Percentiles rank a stretch among this genome's conserved stretches.
Conservation (phyloP, 1,284 basidiomycete species). For the Earliella scabrosa region DNA sequence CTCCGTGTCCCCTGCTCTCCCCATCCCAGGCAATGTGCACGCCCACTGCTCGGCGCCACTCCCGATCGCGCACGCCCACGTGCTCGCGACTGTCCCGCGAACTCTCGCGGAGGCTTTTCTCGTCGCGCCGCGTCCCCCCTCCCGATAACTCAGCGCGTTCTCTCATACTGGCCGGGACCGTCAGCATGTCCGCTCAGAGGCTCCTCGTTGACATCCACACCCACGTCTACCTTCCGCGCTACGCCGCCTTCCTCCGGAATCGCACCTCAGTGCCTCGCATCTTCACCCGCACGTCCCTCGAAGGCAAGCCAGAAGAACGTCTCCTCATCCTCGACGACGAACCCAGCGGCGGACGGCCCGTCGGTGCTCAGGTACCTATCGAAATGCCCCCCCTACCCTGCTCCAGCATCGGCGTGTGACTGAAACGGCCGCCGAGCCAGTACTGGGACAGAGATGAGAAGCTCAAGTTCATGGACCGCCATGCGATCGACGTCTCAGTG, state of each 20-base stretch:
- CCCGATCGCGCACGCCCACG: slow-evolving; percentile 10
- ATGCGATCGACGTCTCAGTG: slow-evolving; percentile 73
- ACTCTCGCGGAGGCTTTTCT: slow-evolving; percentile 5
- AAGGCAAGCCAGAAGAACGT: slow-evolving; percentile 60
- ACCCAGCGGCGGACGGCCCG: slow-evolving; percentile 72
- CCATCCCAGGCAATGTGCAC: background rate
- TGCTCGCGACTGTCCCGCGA: slow-evolving; percentile 19
- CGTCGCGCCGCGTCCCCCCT: background rate
- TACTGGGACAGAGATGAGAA: slow-evolving; percentile 85
- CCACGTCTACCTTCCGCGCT: slow-evolving; percentile 81
- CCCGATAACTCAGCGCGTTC: background rate
- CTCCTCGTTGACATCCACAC: slow-evolving; percentile 80
- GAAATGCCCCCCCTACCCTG: background rate
- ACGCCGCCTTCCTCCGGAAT: slow-evolving; percentile 65
- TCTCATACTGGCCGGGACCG: background rate
- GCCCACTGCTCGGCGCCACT: background rate
- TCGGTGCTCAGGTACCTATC: slow-evolving; percentile 56
- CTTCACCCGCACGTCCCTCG: slow-evolving; percentile 49
- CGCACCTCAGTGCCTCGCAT: slow-evolving; percentile 71
- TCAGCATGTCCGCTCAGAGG: slow-evolving; percentile 31
- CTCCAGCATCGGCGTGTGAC: slow-evolving; percentile 1
- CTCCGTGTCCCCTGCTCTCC: background rate
- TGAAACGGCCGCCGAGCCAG: slow-evolving; percentile 39
- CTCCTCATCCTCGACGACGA: slow-evolving; percentile 79
- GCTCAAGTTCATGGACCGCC: slow-evolving; percentile 77